Evolutionary conservation across 345 rosid species (phyloP), one percentile per base, ranked within the genome.

Genomic region (Salix exigua): DNA sequence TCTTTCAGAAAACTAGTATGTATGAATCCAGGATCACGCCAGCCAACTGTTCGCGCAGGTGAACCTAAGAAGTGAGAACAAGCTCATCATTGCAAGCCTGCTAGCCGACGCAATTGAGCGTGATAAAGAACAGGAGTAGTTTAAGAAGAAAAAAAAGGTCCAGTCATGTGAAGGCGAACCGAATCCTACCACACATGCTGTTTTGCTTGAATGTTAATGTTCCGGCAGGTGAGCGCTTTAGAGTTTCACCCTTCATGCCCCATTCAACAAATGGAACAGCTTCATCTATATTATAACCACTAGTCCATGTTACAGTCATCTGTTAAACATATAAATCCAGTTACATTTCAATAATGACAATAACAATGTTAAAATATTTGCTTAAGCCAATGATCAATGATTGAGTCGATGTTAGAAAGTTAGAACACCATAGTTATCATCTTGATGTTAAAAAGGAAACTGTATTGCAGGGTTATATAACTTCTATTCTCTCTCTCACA

Each of bases 251-350:
- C 71, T 76, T 77, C 5, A 81, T 26, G 78, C 94, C 94, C 96
- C 97, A 93, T 75, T 82, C 86, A 74, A 96, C 88, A 67, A 96
- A 86, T 14, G 99, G 97, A 51, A 80, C 79, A 60, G 99, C 93
- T 84, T 93, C 98, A 48, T 83, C 73, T 38, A 92, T 82, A 81
- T 86, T 80, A 79, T 93, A 96, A 28, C 99, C 99, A 76, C 99
- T 96, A 6, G 99, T 96, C 99, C 99, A 96, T 14, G 98, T 96
- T 23, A 93, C 92, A 0, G 97, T 89, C 97, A 93, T 91, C 98
- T 95, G 81, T 35, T 60, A 58, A 78, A 83, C 60, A 71, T 21
- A 70, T n/a, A 78, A 77, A 79, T 46, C 14, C 64, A 7, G 64
- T 60, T 10, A 19, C 14, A 21, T 7, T 60, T 60, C 14, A 58